Conservation (phyloP, 2,329 filamentous ascomycete species). For the Penicillium sp. region DNA sequence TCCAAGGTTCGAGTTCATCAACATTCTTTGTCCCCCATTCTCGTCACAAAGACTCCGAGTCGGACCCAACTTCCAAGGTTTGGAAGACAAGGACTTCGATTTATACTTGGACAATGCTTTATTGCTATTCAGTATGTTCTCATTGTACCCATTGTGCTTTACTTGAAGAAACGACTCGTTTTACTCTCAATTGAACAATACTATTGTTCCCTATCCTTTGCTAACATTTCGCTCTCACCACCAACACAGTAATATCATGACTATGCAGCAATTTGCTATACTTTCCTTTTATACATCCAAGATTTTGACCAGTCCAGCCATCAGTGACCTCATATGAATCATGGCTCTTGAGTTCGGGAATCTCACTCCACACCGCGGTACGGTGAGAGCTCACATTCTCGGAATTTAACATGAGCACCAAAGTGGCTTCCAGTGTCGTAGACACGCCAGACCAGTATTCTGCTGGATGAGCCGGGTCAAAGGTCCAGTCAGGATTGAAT, state of each 20-base stretch:
- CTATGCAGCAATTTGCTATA: constrained; percentile 25
- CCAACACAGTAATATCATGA: constrained; percentile 34
- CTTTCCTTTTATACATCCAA: constrained; percentile 32
- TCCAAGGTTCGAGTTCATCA: too few species aligned
- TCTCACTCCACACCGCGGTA: constrained; percentile 31
- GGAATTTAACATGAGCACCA: constrained; percentile 37
- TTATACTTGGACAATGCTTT: too few species aligned
- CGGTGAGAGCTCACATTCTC: constrained; percentile 24
- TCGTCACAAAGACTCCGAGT: too few species aligned
- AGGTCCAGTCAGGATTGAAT: constrained; percentile 38
- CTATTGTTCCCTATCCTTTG: not conserved
- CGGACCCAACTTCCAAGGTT: too few species aligned
- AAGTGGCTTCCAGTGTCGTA: constrained; percentile 25
- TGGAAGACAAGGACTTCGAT: too few species aligned
- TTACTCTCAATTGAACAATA: not conserved
- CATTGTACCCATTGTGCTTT: too few species aligned
- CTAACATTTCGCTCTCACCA: constrained; percentile 24
- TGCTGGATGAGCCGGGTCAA: constrained; percentile 34
- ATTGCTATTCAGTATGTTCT: too few species aligned
- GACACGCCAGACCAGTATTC: constrained; percentile 41
- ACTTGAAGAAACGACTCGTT: too few species aligned
- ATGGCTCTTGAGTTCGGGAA: constrained; percentile 28
- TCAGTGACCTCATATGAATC: constrained; percentile 27
- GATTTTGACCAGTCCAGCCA: constrained; percentile 31
- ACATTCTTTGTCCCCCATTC: too few species aligned